A percentile compares a stretch with the other conserved stretches of the same genome.
These are phyloP conservation scores for Bidens hawaiensis DNA, from an alignment of 140 eudicot genomes.

Conservation along the genomic window DNA sequence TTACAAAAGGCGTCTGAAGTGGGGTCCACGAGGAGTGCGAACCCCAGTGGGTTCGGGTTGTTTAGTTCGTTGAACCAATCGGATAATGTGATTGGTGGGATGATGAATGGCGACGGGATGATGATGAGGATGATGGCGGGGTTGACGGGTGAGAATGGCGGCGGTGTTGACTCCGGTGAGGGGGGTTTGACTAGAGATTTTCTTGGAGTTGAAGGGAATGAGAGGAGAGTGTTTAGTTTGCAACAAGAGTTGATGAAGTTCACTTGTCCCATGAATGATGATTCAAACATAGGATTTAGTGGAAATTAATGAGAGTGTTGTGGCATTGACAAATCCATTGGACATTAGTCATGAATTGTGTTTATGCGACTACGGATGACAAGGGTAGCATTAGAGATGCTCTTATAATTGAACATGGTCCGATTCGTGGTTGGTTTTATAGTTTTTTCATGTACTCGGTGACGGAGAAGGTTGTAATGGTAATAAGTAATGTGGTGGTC, in stretches of 20 bases:
- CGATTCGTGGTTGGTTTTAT: no score
- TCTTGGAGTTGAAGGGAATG: constrained; percentile 57
- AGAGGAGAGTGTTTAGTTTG: constrained; percentile 42
- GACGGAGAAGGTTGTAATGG: background rate
- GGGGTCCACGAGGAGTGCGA: constrained; percentile 44
- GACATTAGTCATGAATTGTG: background rate
- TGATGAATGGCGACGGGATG: constrained; percentile 21
- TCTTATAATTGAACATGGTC: background rate
- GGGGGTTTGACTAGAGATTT: constrained; percentile 74
- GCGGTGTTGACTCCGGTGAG: constrained; percentile 24
- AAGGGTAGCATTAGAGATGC: no score
- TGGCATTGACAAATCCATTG: background rate
- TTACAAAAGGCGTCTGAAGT: constrained; percentile 89
- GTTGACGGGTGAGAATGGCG: constrained; percentile 9
- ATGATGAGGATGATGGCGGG: constrained; percentile 26
- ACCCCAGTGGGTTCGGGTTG: constrained; percentile 40
- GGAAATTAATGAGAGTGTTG: constrained; percentile 10
- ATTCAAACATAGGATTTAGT: constrained; percentile 21
- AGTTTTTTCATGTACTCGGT: background rate
- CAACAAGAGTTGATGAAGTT: constrained; percentile 69
- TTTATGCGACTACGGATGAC: no score
- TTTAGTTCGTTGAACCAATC: constrained; percentile 31
- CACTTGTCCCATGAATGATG: constrained; percentile 40
- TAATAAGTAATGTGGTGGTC: constrained; percentile 17
- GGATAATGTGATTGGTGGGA: constrained; percentile 8